A percentile compares a stretch with the other conserved stretches of the same genome.
Evolutionary conservation across 2,329 filamentous ascomycete genomes (phyloP).

Genomic region (Trichoderma sp.): DNA sequence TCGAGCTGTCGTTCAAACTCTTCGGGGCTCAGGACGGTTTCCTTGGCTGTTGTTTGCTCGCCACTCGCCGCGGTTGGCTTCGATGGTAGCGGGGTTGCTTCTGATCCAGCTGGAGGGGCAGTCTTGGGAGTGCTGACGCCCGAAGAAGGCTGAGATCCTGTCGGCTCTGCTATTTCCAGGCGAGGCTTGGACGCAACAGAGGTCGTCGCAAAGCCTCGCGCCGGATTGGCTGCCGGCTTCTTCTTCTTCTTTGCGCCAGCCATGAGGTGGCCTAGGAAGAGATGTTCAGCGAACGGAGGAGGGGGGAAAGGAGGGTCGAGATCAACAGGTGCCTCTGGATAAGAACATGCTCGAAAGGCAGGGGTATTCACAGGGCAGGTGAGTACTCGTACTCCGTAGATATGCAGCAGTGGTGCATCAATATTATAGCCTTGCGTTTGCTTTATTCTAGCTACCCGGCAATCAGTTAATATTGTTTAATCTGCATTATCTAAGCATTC

Average conservation of each 20-base stretch:
- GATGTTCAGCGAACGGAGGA: neutral
- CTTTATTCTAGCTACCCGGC: neutral
- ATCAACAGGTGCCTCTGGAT: neutral
- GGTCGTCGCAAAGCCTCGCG: constrained; percentile 89
- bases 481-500: neutral
- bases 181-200: constrained; percentile 83
- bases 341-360: neutral
- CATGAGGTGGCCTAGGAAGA: constrained; percentile 47
- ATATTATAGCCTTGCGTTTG: neutral
- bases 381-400: neutral
- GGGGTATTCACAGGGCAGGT: neutral
- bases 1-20: constrained; percentile 89
- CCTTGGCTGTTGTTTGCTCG: constrained; percentile 20
- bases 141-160: constrained; percentile 30
- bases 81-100: constrained; percentile 26
- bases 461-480: neutral
- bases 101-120: constrained; percentile 31
- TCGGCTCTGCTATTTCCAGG: constrained; percentile 52
- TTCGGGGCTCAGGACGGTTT: constrained; percentile 68
- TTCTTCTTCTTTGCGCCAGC: constrained; percentile 80
- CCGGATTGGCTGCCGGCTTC: constrained; percentile 83
- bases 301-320: too few species aligned
- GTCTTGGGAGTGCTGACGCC: constrained; percentile 27
- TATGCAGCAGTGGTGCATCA: neutral
- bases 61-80: neutral